A percentile compares a stretch with the other conserved stretches of the same genome.
Evolutionary conservation across 1,139 yeast species (phyloP).

Genomic region (Pichia sp.): DNA sequence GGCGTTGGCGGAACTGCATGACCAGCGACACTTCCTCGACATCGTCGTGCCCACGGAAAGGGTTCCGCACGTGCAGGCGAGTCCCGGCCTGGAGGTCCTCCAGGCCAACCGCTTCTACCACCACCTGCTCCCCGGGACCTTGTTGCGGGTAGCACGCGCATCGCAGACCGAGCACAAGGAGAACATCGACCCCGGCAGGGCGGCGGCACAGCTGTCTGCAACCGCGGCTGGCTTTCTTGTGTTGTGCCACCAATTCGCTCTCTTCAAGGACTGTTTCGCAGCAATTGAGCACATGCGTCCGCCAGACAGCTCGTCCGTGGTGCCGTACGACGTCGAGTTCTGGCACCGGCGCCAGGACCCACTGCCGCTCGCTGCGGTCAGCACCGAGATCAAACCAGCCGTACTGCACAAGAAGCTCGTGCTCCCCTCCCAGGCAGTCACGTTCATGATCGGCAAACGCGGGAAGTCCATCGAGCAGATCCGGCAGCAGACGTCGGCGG

Average conservation of each 20-base stretch:
- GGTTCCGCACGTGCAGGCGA: neutral
- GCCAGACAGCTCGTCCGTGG: neutral
- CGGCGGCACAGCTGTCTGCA: too few relatives aligned
- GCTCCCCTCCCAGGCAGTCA: constrained; percentile 5
- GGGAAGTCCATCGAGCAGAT: constrained; percentile 7
- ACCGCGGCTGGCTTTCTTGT: neutral
- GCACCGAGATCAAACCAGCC: neutral
- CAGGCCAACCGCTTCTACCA: neutral
- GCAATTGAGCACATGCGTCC: neutral
- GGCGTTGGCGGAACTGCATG: neutral
- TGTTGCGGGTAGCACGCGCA: neutral
- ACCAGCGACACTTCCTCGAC: neutral
- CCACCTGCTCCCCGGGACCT: constrained; percentile 8
- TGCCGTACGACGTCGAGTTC: neutral
- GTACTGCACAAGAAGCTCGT: neutral
- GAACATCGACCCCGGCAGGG: neutral
- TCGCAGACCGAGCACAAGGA: neutral
- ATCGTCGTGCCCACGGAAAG: neutral
- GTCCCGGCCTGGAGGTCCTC: neutral
- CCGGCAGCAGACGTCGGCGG: constrained; percentile 5
- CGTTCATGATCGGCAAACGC: constrained; percentile 8
- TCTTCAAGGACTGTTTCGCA: neutral
- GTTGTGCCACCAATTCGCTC: neutral
- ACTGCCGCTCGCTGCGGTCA: too few relatives aligned
- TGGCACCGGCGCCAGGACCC: neutral